Percentiles rank a stretch among this genome's conserved stretches.
Evolutionary conservation across 2,329 filamentous ascomycete species (phyloP).

Genomic region (Leptographium wingfieldii): DNA sequence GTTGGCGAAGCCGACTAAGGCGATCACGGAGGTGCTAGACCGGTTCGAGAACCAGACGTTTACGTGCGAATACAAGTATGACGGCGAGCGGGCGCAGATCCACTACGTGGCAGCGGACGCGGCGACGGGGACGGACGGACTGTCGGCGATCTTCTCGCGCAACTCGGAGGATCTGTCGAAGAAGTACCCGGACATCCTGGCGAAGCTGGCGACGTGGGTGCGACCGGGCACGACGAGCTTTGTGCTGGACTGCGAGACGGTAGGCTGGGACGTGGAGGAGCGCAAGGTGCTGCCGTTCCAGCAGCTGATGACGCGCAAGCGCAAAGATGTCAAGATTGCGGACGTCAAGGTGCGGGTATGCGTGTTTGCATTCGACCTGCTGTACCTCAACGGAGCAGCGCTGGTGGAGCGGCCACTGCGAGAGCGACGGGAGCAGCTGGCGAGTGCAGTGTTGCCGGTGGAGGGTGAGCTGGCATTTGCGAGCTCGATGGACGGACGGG

Average conservation of each 20-base stretch:
- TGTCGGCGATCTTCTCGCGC: conserved; percentile 89
- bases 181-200: conserved; percentile 93
- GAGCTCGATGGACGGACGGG: conserved; percentile 71
- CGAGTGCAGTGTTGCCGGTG: conserved; percentile 57
- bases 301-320: conserved; percentile 94
- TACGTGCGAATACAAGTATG: conserved; percentile 98
- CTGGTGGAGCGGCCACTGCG: conserved; percentile 79
- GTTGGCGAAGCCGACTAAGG: conserved; percentile 96
- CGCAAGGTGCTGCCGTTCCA: conserved; percentile 97
- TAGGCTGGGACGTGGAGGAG: conserved; percentile 87
- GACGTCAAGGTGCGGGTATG: conserved; percentile 96
- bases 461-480: conserved; percentile 92
- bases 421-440: conserved; percentile 66
- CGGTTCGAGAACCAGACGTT: conserved; percentile 92
- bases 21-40: conserved; percentile 93
- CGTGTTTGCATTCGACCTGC: conserved; percentile 89
- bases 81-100: conserved; percentile 95
- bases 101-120: conserved; percentile 86
- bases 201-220: conserved; percentile 79
- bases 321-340: conserved; percentile 90
- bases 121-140: conserved; percentile 47
- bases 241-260: conserved; percentile 95
- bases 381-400: conserved; percentile 85
- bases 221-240: conserved; percentile 86
- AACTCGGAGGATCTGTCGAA: conserved; percentile 96